Base-by-base conservation (phyloP, 1,139 yeast species). In the Candida frijolesensis region DNA sequence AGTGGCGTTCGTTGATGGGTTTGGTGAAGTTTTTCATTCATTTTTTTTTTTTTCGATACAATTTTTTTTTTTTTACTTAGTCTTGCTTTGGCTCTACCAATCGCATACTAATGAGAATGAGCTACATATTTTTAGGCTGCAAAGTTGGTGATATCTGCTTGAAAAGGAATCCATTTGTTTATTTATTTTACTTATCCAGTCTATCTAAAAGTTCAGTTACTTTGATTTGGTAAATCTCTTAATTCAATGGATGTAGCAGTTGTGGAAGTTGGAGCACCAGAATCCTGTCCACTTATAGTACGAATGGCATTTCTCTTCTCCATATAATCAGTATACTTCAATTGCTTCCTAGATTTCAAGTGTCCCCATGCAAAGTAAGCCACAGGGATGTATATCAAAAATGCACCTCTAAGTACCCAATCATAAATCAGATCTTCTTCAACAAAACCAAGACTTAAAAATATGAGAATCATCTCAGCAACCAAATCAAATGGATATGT, bases 401-500 rank as follows among this genome's bases (percentile, higher is more conserved):
- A 60, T 1, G 63, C 62, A 1, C 51, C 56, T 57, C 71, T 66
- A 37, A 72, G 54, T 1, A 61, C 51, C 27, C 59, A 41, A 45
- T 72, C 78, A 50, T 68, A 59, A 48, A 58, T 46, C 61, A 63
- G 64, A 30, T 56, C 60, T n/a, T 72, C 78, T 5, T 68, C 66
- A 6, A 73, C 76, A 54, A 74, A 74, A 37, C 72, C 76, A 47
- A 82, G 67, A 50, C 83, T 74, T 51, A 84, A 67, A 54, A 84
- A 77, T 8, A 80, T 58, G 51, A 83, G 63, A n/a, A 74, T 65
- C 69, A 83, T 75, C 61, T 85, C 89, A 41, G 84, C 71, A 1
- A 70, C 54, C 19, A 76, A 62, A 2, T 78, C 63, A 4, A 77
- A 25, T 0, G 88, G 87, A 57, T 76, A 72, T 12, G 78, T 64